Evolutionary conservation across 148 eudicot genomes (phyloP).

Genomic region (Camellia japonica): DNA sequence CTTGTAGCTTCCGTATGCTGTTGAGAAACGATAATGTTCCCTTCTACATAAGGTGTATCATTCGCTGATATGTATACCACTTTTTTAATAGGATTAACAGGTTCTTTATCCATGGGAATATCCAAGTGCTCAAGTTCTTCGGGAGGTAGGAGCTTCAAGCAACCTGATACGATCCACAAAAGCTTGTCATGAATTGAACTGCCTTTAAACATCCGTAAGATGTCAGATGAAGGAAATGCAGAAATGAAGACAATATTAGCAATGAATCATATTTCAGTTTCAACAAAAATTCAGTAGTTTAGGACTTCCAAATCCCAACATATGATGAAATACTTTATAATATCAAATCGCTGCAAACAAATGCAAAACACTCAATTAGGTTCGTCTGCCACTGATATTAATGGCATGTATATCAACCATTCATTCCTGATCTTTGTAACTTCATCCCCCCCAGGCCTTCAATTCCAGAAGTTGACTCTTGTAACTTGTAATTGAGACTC

Average conservation of each 20-base stretch:
- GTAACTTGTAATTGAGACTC: too few relatives aligned
- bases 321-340: too few relatives aligned
- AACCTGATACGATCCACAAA: conserved; percentile 52
- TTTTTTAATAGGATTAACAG: conserved; percentile 44
- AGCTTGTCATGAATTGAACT: conserved; percentile 4
- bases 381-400: too few relatives aligned
- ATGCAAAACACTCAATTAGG: too few relatives aligned
- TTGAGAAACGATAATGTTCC: conserved; percentile 36
- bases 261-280: background rate
- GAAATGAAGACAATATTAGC: background rate
- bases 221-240: background rate
- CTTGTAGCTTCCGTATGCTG: conserved; percentile 50
- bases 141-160: conserved; percentile 77
- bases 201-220: conserved; percentile 2
- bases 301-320: too few relatives aligned
- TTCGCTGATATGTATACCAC: conserved; percentile 62
- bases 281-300: background rate
- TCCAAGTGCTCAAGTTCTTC: conserved; percentile 76
- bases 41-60: conserved; percentile 34
- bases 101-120: conserved; percentile 41
- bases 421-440: too few relatives aligned
- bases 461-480: too few relatives aligned
- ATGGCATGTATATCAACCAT: too few relatives aligned
- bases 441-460: too few relatives aligned
- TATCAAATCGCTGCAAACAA: too few relatives aligned